A percentile compares a stretch with the other conserved stretches of the same genome.
Evolutionary conservation across 495 filamentous ascomycete species (phyloP).

Genomic region (Pseudevernia furfuracea): DNA sequence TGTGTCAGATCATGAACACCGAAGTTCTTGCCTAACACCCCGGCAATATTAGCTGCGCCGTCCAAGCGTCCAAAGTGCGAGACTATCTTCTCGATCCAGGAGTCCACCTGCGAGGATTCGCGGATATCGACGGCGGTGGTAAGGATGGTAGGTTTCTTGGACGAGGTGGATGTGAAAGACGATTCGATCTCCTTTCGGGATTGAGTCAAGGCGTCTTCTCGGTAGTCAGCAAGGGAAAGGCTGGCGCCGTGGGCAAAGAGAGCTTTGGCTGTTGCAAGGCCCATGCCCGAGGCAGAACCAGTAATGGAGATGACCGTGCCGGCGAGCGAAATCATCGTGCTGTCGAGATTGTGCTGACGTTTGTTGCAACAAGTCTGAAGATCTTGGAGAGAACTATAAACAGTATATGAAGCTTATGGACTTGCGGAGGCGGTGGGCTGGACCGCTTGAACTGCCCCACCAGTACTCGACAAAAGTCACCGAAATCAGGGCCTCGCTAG

Average conservation of each 20-base stretch:
- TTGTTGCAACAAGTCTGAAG: too few relatives aligned
- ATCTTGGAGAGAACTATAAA: not conserved
- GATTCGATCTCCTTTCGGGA: not conserved
- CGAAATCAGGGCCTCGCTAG: too few relatives aligned
- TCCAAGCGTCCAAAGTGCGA: not conserved
- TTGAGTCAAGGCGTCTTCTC: too few relatives aligned
- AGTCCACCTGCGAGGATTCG: not conserved
- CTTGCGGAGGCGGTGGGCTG: too few relatives aligned
- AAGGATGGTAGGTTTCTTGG: not conserved
- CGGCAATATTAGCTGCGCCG: constrained; percentile 1
- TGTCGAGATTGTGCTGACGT: too few relatives aligned
- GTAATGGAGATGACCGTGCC: not conserved
- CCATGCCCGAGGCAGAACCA: constrained; percentile 2
- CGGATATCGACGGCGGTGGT: not conserved
- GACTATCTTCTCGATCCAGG: constrained; percentile 1
- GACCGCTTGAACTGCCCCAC: too few relatives aligned
- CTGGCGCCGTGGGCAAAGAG: not conserved
- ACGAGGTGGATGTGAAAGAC: not conserved
- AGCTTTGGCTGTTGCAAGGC: constrained; percentile 2
- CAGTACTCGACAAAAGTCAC: too few relatives aligned
- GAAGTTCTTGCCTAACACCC: not conserved
- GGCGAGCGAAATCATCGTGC: not conserved
- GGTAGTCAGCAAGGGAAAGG: not conserved
- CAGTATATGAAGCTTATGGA: not conserved
- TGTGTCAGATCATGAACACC: not conserved